A percentile compares a stretch with the other conserved stretches of the same genome.
Evolutionary conservation across 2,329 filamentous ascomycete species (phyloP).

Genomic region (Aureobasidium sp.): DNA sequence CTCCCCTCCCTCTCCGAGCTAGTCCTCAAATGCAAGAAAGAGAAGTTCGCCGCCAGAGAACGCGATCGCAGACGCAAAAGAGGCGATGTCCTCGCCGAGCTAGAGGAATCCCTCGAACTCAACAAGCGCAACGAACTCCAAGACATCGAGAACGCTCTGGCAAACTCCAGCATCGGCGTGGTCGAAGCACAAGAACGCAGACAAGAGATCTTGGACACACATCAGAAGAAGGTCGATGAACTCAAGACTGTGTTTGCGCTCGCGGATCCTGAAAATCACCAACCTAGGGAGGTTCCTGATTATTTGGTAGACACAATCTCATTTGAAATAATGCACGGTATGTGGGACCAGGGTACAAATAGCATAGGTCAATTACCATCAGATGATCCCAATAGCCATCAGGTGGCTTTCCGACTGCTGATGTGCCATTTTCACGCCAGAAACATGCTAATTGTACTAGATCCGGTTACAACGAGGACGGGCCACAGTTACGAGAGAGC

Average conservation of each 20-base stretch:
- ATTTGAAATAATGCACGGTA: conserved; percentile 57
- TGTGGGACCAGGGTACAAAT: no score
- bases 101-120: conserved; percentile 44
- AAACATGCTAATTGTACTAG: not conserved
- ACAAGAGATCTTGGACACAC: conserved; percentile 33
- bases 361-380: no score
- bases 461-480: conserved; percentile 58
- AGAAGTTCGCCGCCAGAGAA: conserved; percentile 73
- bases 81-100: conserved; percentile 50
- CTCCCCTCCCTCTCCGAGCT: conserved; percentile 50
- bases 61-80: conserved; percentile 47
- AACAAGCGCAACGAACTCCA: conserved; percentile 38
- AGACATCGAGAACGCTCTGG: conserved; percentile 20
- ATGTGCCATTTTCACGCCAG: no score
- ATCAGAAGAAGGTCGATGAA: conserved; percentile 34
- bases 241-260: conserved; percentile 38
- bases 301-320: conserved; percentile 70
- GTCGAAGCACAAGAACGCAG: conserved; percentile 40
- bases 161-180: conserved; percentile 30
- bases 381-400: no score
- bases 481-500: conserved; percentile 86
- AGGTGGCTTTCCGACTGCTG: no score
- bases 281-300: conserved; percentile 56
- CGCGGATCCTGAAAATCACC: conserved; percentile 36
- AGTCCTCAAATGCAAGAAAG: conserved; percentile 75